Evolutionary conservation across 441 rosid genomes (phyloP).

Genomic region (Hura crepitans): DNA sequence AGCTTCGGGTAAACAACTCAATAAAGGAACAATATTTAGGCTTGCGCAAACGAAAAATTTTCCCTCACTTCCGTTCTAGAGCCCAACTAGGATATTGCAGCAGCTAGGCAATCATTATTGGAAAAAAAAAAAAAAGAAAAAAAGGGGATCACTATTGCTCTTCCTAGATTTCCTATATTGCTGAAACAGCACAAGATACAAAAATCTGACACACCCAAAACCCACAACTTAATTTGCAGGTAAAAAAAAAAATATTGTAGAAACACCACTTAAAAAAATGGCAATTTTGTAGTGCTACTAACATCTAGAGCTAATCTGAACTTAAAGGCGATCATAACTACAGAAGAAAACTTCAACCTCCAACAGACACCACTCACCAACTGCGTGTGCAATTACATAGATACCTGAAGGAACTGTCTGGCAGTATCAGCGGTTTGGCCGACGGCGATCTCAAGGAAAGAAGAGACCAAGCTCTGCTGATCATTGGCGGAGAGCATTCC

Average conservation of each 20-base stretch:
- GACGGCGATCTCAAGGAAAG: slow-evolving; percentile 95
- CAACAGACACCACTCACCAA: neutral
- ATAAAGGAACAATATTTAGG: neutral
- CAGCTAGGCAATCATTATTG: neutral
- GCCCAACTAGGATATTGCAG: neutral
- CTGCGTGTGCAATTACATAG: neutral
- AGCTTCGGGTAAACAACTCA: neutral
- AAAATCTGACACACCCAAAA: slow-evolving; percentile 5
- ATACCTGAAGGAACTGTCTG: slow-evolving; percentile 75
- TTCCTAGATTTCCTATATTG: neutral
- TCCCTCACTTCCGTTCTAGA: neutral
- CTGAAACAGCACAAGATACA: neutral
- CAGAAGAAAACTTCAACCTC: neutral
- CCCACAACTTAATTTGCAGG: neutral
- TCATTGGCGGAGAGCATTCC: slow-evolving; percentile 49
- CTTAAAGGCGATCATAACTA: neutral
- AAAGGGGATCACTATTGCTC: neutral
- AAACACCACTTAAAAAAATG: neutral
- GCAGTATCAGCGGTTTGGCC: slow-evolving; percentile 87
- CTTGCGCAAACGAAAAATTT: neutral
- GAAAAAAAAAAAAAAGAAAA: neutral
- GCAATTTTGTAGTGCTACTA: neutral
- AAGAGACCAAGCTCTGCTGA: slow-evolving; percentile 66
- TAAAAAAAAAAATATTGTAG: neutral
- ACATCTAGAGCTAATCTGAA: neutral